A percentile compares a stretch with the other conserved stretches of the same genome.
phyloP scores from a whole-genome alignment of 495 filamentous ascomycete species.

The Bacidia rubella region DNA sequence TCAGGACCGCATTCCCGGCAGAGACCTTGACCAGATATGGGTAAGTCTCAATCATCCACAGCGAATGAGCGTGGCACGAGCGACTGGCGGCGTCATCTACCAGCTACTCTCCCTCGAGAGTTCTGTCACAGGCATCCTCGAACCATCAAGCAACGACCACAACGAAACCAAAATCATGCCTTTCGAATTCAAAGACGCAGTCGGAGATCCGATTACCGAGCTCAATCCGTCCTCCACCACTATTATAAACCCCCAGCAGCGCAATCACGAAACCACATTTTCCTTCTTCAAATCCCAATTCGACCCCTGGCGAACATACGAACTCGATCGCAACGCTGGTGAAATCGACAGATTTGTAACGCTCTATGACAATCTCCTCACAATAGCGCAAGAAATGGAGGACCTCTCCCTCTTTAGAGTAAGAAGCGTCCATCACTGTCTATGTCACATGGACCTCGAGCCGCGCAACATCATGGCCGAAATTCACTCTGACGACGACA shows the following conservation, averaged over 20 bases:
- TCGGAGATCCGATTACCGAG: background rate
- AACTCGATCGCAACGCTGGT: background rate
- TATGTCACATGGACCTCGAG: slow-evolving; percentile 27
- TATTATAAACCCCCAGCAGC: background rate
- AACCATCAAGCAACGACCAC: background rate
- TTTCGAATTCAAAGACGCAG: slow-evolving; percentile 4
- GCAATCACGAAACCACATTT: background rate
- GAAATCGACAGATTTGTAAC: background rate
- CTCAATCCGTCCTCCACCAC: background rate
- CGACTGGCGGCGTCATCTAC: background rate
- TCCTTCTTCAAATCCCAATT: background rate
- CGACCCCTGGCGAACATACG: background rate
- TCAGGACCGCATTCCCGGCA: slow-evolving; percentile 9
- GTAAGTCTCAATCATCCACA: slow-evolving; percentile 8
- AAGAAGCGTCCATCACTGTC: slow-evolving; percentile 12
- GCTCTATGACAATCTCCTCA: slow-evolving; percentile 3
- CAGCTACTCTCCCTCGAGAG: slow-evolving; percentile 6
- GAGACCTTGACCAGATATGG: slow-evolving; percentile 7
- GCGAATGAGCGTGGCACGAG: slow-evolving; percentile 1
- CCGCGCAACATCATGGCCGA: slow-evolving; percentile 27
- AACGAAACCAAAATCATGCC: slow-evolving; percentile 6
- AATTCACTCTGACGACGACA: background rate
- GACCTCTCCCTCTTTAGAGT: slow-evolving; percentile 3
- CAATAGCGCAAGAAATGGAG: slow-evolving; percentile 8
- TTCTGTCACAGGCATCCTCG: slow-evolving; percentile 4